Evolutionary conservation across 257 asterid species (phyloP), one percentile per base, ranked within the genome.

Genomic region (Misopates orontium): DNA sequence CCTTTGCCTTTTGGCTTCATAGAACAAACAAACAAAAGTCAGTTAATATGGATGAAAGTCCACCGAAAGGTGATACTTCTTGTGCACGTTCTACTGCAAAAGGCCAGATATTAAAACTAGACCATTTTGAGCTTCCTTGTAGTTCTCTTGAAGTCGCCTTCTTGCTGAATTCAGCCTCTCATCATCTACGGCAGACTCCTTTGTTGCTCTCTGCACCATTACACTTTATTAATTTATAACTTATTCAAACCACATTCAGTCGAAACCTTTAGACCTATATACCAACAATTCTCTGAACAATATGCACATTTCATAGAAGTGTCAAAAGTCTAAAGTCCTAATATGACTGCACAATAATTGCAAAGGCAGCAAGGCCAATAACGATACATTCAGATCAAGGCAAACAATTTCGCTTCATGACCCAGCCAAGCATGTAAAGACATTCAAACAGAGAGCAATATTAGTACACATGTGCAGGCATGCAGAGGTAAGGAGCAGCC

Each of bases 61-160:
- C 1, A 31, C 57, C 54, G 52, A 61, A 21, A 52, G n/a, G 16
- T 4, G 14, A 10, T 31, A 36, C 58, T 21, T n/a, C 25, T 44
- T 20, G 32, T 53, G 20, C 32, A 17, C 8, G 23, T 70, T 10
- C 39, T 39, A 73, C 17, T 15, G 59, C 51, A 71, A 59, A 19
- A 66, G 73, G 73, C 45, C 64, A 47, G 64, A 62, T 61, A 71
- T 67, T 6, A 68, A 76, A 77, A 67, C n/a, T 91, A 65, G 39
- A 93, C 97, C 99, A 82, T 94, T 94, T 67, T 94, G 72, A 69
- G 95, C 95, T 77, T 94, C 99, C 86, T 94, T 95, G 78, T 94
- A 94, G 76, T 88, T 94, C 84, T 90, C 97, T n/a, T 88, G 99
- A 77, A 94, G 97, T 79, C 99, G 77, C 78, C 74, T 83, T 52